phyloP scores from a whole-genome alignment of 257 asterid species.

The Euphrasia confusa region DNA sequence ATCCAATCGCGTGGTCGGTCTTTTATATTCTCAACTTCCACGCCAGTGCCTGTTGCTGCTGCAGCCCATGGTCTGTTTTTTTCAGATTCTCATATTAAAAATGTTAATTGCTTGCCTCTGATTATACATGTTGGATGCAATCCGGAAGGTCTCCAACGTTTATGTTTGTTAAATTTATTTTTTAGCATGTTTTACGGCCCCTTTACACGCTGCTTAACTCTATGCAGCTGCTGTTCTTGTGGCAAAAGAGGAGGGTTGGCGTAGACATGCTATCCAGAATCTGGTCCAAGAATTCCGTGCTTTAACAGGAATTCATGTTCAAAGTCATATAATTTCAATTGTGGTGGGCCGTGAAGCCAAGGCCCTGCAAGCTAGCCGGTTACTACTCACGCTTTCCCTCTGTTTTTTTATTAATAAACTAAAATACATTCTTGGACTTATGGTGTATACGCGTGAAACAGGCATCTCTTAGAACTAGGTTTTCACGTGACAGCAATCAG shows the following conservation, averaged over 20 bases:
- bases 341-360: slow-evolving; percentile 79
- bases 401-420: background rate
- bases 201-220: background rate
- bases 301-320: slow-evolving; percentile 40
- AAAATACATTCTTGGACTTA: background rate
- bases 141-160: too few relatives aligned
- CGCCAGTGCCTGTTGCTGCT: slow-evolving; percentile 89
- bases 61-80: slow-evolving; percentile 77
- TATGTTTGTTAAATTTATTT: background rate
- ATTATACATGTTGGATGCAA: slow-evolving; percentile 9
- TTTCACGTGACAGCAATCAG: slow-evolving; percentile 86
- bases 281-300: slow-evolving; percentile 65
- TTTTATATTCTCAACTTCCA: slow-evolving; percentile 92
- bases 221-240: slow-evolving; percentile 78
- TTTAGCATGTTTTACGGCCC: background rate
- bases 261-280: slow-evolving; percentile 61
- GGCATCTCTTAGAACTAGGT: slow-evolving; percentile 78
- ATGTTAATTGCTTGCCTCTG: background rate
- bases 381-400: slow-evolving; percentile 7
- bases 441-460: slow-evolving; percentile 29
- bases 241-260: slow-evolving; percentile 79
- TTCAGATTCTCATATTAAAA: background rate
- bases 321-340: slow-evolving; percentile 48
- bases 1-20: slow-evolving; percentile 96
- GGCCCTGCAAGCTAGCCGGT: slow-evolving; percentile 97